Conservation (phyloP, 73 alveolate genomes). For the Uronychia setigera region DNA sequence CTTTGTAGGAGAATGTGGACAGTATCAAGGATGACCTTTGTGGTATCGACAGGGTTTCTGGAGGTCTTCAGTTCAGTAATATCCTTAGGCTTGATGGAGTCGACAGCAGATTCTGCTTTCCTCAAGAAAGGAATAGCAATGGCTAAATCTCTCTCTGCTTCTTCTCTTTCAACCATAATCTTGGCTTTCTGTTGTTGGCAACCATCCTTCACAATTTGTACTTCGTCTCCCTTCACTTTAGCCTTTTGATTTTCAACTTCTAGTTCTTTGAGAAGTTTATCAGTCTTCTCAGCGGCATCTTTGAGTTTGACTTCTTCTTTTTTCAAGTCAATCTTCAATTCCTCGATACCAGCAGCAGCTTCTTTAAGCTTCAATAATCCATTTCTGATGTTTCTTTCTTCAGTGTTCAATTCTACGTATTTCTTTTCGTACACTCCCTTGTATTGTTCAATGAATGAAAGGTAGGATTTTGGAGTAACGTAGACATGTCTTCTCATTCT, state of each 20-base stretch:
- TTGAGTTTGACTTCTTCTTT: constrained; percentile 79
- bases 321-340: constrained; percentile 87
- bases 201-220: constrained; percentile 91
- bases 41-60: constrained; percentile 85
- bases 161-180: constrained; percentile 94
- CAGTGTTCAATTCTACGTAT: constrained; percentile 88
- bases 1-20: constrained; percentile 75
- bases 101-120: constrained; percentile 98
- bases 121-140: constrained; percentile 98
- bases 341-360: constrained; percentile 82
- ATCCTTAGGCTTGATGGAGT: constrained; percentile 91
- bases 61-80: constrained; percentile 92
- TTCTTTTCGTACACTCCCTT: constrained; percentile 94
- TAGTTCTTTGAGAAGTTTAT: constrained; percentile 93
- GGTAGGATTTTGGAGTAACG: constrained; percentile 99
- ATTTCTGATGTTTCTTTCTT: constrained; percentile 87
- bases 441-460: constrained; percentile 98
- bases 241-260: constrained; percentile 97
- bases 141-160: constrained; percentile 98
- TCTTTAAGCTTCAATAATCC: constrained; percentile 90
- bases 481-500: constrained; percentile 99
- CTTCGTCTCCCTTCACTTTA: constrained; percentile 98
- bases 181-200: constrained; percentile 95
- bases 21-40: constrained; percentile 83
- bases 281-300: constrained; percentile 92